Evolutionary conservation across 2,329 filamentous ascomycete genomes (phyloP), one percentile per base, ranked within the genome.

Genomic region (Cordyceps farinosa): DNA sequence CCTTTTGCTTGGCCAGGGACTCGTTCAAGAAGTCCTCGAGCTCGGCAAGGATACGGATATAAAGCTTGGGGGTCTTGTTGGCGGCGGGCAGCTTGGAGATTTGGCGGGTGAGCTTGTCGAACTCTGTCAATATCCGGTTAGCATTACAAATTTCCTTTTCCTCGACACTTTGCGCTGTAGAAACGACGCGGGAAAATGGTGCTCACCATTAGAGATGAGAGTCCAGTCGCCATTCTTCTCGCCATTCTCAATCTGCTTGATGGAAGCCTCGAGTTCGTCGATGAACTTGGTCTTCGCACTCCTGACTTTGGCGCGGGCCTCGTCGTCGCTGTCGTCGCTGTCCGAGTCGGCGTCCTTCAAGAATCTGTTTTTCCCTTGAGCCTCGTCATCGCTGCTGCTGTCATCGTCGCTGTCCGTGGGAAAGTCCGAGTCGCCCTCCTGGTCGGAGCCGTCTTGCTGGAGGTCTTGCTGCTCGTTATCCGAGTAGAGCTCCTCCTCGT

Each of bases 211-310:
- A 66, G 92, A 91, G 70, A 98, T 96, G 67, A 94, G 88, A 69
- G 90, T 90, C 95, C 95, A 99, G 80, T 99, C 95, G 74, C 91
- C 92, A 74, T 98, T 99, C 84, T 96, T 98, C 78, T 95, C 85
- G 66, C 91, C 93, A 80, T 99, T 99, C 76, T 98, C 93, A 73
- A 99, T 98, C 73, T 90, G 80, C 77, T 90, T 90, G 73, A 98
- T 90, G 50, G 89, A 96, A 65, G 87, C 85, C 77, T 99, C 94
- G 65, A 99, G 84, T 78, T 98, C 96, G 74, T 97, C 94, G 69
- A 92, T 84, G 66, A 95, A 87, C 86, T 99, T 99, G 82, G 98
- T 92, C 80, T 98, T 98, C 73, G 94, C 93, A 78, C 92, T 97
- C 85, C 96, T 97, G 73, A 98, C 90, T 71, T 95, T 87, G 72